Conservation (phyloP, 805 yeast species). For the Kuraishia ogatae region DNA sequence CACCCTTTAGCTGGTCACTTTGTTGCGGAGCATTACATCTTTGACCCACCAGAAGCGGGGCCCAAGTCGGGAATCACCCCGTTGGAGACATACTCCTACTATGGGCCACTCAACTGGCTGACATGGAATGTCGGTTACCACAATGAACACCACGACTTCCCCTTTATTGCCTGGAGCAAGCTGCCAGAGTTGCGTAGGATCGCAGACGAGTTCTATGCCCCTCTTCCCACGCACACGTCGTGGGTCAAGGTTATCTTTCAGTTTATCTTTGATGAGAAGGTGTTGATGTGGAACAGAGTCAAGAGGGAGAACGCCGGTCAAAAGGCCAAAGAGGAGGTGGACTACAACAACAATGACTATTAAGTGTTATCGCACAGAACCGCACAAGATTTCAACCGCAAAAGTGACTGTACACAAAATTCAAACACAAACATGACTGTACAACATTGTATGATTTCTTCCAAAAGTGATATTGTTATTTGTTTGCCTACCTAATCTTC, state of each 20-base stretch:
- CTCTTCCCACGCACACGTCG: slow-evolving; percentile 65
- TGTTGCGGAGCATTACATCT: slow-evolving; percentile 86
- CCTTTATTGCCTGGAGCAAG: slow-evolving; percentile 85
- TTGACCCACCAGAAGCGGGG: slow-evolving; percentile 40
- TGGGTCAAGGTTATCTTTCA: slow-evolving; percentile 74
- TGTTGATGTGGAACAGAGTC: slow-evolving; percentile 74
- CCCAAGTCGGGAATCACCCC: slow-evolving; percentile 42
- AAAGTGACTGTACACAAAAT: not conserved
- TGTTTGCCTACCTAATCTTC: too few relatives aligned
- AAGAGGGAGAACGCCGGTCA: slow-evolving; percentile 40
- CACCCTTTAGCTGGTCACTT: slow-evolving; percentile 96
- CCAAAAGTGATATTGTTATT: not conserved
- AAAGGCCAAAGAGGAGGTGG: slow-evolving; percentile 23
- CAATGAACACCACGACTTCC: slow-evolving; percentile 94
- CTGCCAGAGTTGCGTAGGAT: slow-evolving; percentile 53
- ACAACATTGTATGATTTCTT: too few relatives aligned
- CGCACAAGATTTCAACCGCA: not conserved
- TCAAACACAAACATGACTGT: too few relatives aligned
- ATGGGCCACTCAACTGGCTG: slow-evolving; percentile 66
- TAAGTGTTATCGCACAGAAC: not conserved
- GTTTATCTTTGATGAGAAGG: slow-evolving; percentile 60
- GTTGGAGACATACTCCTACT: slow-evolving; percentile 80
- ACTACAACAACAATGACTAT: slow-evolving; percentile 20
- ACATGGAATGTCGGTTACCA: slow-evolving; percentile 95
- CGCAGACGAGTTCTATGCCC: slow-evolving; percentile 76